Percentiles rank a stretch among this genome's conserved stretches.
Conservation (phyloP, 148 eudicot genomes). For the Rhododendron simsii region DNA sequence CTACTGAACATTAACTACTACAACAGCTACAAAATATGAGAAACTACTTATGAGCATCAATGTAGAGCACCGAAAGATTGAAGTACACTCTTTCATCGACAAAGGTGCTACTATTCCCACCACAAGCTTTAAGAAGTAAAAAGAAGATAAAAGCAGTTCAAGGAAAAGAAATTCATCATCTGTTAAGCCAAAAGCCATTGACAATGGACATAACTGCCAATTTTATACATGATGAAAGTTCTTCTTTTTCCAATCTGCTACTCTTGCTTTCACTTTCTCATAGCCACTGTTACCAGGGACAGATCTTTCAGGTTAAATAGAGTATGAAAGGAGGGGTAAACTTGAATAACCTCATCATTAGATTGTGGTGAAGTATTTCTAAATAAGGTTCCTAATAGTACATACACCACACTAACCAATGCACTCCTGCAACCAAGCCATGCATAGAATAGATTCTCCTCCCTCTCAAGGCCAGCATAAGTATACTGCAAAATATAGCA, state of each 20-base stretch:
- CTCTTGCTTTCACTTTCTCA: not conserved
- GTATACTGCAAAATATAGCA: conserved; percentile 43
- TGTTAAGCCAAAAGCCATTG: not conserved
- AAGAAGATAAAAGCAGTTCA: not conserved
- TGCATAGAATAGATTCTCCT: conserved; percentile 36
- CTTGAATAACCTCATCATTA: not conserved
- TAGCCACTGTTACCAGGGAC: not conserved
- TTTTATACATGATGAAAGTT: not conserved
- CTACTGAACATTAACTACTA: not conserved
- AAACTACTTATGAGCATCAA: not conserved
- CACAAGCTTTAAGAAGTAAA: not conserved
- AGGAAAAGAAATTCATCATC: not conserved
- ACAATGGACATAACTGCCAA: not conserved
- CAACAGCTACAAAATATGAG: not conserved
- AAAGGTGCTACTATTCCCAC: not conserved
- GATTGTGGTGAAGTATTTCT: not conserved
- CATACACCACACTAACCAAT: conserved; percentile 19
- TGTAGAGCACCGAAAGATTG: not conserved
- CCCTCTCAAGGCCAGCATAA: conserved; percentile 29
- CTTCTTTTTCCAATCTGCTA: not conserved
- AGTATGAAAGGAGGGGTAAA: not conserved
- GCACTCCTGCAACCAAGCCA: conserved; percentile 44
- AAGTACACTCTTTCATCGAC: not conserved
- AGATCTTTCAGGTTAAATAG: not conserved
- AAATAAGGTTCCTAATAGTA: not conserved